Evolutionary conservation across 1,284 basidiomycete species (phyloP), one percentile per base, ranked within the genome.

Genomic region (Rhizopogon parksii): DNA sequence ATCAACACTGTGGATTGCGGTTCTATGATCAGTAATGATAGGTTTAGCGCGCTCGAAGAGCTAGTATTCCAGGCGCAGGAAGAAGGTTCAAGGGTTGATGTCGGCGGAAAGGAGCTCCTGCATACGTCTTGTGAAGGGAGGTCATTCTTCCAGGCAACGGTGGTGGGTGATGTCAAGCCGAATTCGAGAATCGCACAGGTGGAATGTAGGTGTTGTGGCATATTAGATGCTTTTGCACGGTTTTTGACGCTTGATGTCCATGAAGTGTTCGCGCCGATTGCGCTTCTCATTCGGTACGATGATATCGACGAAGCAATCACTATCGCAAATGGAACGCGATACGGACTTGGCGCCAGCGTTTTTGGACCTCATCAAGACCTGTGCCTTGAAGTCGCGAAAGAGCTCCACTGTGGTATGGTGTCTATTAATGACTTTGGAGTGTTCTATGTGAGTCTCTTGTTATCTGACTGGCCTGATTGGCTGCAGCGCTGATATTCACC

Each of bases 311-410:
- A 95, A 58, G 93, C 91, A 0, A 78, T 97, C 53, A 77, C 77
- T 45, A 84, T 95, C 56, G 91, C 95, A 0, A 97, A 97, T 62
- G 76, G 78, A 12, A 92, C 91, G 1, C 76, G 80, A 32, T 98
- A 91, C 67, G 95, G 90, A 14, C 80, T 99, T n/a, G 95, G 95
- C 40, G 91, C 92, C 1, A 90, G 90, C 52, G 91, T 99, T n/a
- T 98, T 95, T 64, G 95, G 95, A 7, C 83, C 83, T 9, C 80
- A 87, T 61, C 82, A 87, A 62, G 74, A 76, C 27, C 72, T 88
- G 40, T 94, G 91, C 62, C 59, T 87, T 48, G 74, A 83, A 49
- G 85, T 98, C 9, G 92, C 93, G 14, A 79, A 82, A 51, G 70
- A 75, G 46, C 70, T 98, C 43, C 80, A 95, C 53, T 94, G 91